A percentile compares a stretch with the other conserved stretches of the same genome.
Conservation (phyloP, 805 yeast species). For the Yamadazyma endophytica region DNA sequence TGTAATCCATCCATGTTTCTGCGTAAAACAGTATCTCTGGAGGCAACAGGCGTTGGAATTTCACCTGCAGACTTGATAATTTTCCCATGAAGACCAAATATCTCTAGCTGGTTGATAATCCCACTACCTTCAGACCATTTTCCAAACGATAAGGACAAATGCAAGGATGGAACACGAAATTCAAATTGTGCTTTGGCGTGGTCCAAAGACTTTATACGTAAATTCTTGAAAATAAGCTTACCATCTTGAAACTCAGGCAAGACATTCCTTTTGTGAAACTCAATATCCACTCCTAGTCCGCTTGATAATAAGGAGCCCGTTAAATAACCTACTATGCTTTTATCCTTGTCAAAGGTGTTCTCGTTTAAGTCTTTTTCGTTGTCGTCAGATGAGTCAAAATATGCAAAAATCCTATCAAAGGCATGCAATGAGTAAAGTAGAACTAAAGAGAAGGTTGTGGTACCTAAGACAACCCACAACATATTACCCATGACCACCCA, state of each 20-base stretch:
- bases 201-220: slow-evolving; percentile 18
- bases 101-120: slow-evolving; percentile 43
- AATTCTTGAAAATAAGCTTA: slow-evolving; percentile 41
- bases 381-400: slow-evolving; percentile 20
- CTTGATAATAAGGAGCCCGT: slow-evolving; percentile 34
- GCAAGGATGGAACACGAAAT: slow-evolving; percentile 39
- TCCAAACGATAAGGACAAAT: slow-evolving; percentile 43
- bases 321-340: slow-evolving; percentile 27
- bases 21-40: slow-evolving; percentile 12
- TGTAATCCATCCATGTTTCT: slow-evolving; percentile 25
- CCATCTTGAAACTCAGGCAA: slow-evolving; percentile 49
- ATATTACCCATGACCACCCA: slow-evolving; percentile 57
- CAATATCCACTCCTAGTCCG: slow-evolving; percentile 34
- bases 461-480: slow-evolving; percentile 52
- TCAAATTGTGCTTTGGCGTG: slow-evolving; percentile 18
- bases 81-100: slow-evolving; percentile 45
- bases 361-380: slow-evolving; percentile 4
- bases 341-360: slow-evolving; percentile 10
- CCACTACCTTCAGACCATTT: slow-evolving; percentile 58
- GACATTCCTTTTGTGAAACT: slow-evolving; percentile 34
- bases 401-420: slow-evolving; percentile 21
- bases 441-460: slow-evolving; percentile 52
- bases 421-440: slow-evolving; percentile 42
- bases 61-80: slow-evolving; percentile 13
- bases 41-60: slow-evolving; percentile 2